Conservation (phyloP, 768 basidiomycete species). For the Strobilomyces echinocephalus region DNA sequence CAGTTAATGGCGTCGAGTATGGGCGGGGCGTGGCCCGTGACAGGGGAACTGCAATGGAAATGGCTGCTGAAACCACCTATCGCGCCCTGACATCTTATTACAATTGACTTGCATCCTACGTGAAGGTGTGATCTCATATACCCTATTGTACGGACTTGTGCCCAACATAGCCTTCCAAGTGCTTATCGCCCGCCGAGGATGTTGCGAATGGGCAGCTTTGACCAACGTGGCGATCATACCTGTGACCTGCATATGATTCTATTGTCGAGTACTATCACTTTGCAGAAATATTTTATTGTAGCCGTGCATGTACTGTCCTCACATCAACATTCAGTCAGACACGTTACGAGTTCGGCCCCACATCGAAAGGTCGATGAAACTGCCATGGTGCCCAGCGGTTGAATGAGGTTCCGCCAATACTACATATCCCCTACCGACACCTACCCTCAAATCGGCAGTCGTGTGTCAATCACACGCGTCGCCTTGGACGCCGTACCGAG, state of each 20-base stretch:
- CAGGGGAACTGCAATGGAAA: constrained; percentile 29
- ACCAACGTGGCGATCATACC: not conserved
- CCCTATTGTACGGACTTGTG: not conserved
- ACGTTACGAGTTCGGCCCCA: not conserved
- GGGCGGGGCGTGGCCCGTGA: constrained; percentile 24
- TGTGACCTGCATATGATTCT: constrained; percentile 1
- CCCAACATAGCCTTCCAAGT: not conserved
- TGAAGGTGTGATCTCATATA: constrained; percentile 3
- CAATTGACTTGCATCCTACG: constrained; percentile 11
- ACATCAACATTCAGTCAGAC: not conserved
- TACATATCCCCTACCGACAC: too few relatives aligned
- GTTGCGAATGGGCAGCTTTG: not conserved
- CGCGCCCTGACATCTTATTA: constrained; percentile 19
- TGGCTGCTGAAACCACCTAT: constrained; percentile 25
- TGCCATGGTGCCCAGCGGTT: too few relatives aligned
- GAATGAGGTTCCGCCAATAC: too few relatives aligned
- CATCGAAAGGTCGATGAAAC: not conserved
- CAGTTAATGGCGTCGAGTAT: constrained; percentile 26
- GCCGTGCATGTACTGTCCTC: constrained; percentile 4
- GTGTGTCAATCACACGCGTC: too few relatives aligned
- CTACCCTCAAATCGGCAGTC: too few relatives aligned
- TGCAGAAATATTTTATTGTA: not conserved
- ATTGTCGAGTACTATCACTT: not conserved
- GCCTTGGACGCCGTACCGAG: too few relatives aligned
- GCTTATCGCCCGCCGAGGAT: not conserved